These are phyloP conservation scores for Apiospora kogelbergensis DNA, from an alignment of 2,329 filamentous ascomycete species.

Conservation along the genomic window DNA sequence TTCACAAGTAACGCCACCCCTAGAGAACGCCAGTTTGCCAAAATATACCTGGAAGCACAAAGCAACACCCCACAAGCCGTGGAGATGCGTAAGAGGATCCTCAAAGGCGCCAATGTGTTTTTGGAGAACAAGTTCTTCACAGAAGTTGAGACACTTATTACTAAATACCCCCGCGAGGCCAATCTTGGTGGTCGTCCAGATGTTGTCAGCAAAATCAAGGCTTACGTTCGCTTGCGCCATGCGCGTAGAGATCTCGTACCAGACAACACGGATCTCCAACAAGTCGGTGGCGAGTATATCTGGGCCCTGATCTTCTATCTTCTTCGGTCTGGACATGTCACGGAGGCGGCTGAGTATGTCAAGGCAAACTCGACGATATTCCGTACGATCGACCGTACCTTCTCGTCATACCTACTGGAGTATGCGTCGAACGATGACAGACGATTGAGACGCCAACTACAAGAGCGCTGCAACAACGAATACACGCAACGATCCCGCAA, in stretches of 20 bases:
- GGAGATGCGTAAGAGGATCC: slow-evolving; percentile 73
- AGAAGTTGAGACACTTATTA: slow-evolving; percentile 74
- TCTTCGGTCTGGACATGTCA: slow-evolving; percentile 78
- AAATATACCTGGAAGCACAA: slow-evolving; percentile 75
- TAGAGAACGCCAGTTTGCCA: slow-evolving; percentile 73
- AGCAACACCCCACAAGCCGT: slow-evolving; percentile 63
- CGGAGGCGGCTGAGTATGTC: slow-evolving; percentile 85
- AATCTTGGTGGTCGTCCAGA: slow-evolving; percentile 87
- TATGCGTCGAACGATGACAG: slow-evolving; percentile 78
- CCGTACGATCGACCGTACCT: slow-evolving; percentile 86
- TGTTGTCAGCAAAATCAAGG: slow-evolving; percentile 85
- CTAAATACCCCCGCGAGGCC: slow-evolving; percentile 83
- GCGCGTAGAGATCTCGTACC: slow-evolving; percentile 80
- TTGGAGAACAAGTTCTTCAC: slow-evolving; percentile 79
- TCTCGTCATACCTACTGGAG: slow-evolving; percentile 81
- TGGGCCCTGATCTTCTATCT: slow-evolving; percentile 96
- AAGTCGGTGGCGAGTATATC: slow-evolving; percentile 77
- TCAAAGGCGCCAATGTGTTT: slow-evolving; percentile 76
- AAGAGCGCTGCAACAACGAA: slow-evolving; percentile 86
- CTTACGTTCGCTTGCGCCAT: slow-evolving; percentile 81
- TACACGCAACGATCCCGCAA: slow-evolving; percentile 84
- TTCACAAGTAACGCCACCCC: slow-evolving; percentile 63
- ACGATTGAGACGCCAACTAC: slow-evolving; percentile 73
- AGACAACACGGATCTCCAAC: slow-evolving; percentile 78
- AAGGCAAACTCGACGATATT: slow-evolving; percentile 77